Percentiles rank a stretch among this genome's conserved stretches.
phyloP scores from a whole-genome alignment of 257 asterid genomes.

The Solanum etuberosum region DNA sequence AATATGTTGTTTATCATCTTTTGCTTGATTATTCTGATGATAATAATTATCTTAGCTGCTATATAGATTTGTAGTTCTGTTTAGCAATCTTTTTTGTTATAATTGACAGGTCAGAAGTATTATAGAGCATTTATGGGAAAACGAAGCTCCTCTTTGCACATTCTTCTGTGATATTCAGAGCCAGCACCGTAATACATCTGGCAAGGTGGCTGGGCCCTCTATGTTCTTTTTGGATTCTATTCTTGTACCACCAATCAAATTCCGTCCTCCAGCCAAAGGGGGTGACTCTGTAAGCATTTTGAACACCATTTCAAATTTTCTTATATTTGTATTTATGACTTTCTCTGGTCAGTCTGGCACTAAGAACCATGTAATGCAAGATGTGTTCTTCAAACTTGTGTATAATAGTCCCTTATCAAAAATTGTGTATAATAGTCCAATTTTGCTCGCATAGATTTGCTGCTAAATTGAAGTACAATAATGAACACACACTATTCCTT shows the following conservation, averaged over 20 bases:
- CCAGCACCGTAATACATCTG: constrained; percentile 22
- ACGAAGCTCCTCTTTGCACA: constrained; percentile 67
- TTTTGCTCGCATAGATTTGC: not conserved
- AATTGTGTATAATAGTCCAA: not conserved
- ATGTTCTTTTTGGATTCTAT: constrained; percentile 73
- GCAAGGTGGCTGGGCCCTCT: constrained; percentile 28
- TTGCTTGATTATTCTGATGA: not conserved
- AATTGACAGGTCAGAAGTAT: constrained; percentile 57
- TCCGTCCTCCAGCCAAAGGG: constrained; percentile 80
- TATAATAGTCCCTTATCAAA: not conserved
- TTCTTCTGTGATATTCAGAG: constrained; percentile 65
- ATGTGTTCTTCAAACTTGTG: not conserved
- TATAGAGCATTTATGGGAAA: constrained; percentile 71
- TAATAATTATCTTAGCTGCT: not conserved
- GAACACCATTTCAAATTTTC: not conserved
- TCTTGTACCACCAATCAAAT: constrained; percentile 78
- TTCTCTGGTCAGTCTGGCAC: not conserved
- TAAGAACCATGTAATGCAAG: not conserved
- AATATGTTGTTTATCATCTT: not conserved
- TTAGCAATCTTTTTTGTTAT: constrained; percentile 6
- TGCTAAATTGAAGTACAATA: not conserved
- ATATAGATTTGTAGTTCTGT: not conserved
- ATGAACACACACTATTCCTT: not conserved
- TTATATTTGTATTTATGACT: not conserved
- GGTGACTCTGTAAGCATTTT: constrained; percentile 74